Evolutionary conservation across 768 basidiomycete species (phyloP).

Genomic region (Lactarius trivialis): DNA sequence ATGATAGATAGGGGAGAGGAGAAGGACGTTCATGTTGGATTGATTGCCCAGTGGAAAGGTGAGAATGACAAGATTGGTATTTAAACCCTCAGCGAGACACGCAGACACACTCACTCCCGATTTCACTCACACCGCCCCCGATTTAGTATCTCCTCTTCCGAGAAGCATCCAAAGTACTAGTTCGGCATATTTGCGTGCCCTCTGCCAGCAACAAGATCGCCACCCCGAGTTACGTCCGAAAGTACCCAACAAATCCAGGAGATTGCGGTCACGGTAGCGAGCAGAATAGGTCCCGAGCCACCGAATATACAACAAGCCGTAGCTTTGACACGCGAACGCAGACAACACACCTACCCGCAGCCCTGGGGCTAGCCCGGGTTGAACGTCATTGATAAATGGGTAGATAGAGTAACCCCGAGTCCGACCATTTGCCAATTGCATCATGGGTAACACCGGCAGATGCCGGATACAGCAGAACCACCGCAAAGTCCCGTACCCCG

Average conservation of each 20-base stretch:
- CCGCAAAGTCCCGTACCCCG: not conserved
- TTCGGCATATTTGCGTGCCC: not conserved
- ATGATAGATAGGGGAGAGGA: constrained; percentile 17
- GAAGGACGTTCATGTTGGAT: not conserved
- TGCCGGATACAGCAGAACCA: not conserved
- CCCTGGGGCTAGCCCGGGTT: constrained; percentile 3
- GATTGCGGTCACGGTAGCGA: not conserved
- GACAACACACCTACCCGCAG: constrained; percentile 10
- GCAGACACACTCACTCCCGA: not conserved
- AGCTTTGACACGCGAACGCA: not conserved
- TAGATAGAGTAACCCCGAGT: constrained; percentile 13
- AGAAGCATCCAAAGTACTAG: not conserved
- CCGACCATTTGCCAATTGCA: not conserved
- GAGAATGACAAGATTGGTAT: constrained; percentile 10
- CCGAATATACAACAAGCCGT: not conserved
- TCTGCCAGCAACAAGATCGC: not conserved
- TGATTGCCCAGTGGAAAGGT: not conserved
- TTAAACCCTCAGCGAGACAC: constrained; percentile 5
- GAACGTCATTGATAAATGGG: constrained; percentile 16
- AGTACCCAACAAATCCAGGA: not conserved
- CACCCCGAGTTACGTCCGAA: not conserved
- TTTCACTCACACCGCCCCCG: not conserved
- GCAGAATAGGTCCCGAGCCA: constrained; percentile 10
- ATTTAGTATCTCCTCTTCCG: not conserved
- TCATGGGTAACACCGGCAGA: not conserved